Evolutionary conservation across 2,329 filamentous ascomycete species (phyloP), one percentile per base, ranked within the genome.

Genomic region (Verticillium albo-atrum): DNA sequence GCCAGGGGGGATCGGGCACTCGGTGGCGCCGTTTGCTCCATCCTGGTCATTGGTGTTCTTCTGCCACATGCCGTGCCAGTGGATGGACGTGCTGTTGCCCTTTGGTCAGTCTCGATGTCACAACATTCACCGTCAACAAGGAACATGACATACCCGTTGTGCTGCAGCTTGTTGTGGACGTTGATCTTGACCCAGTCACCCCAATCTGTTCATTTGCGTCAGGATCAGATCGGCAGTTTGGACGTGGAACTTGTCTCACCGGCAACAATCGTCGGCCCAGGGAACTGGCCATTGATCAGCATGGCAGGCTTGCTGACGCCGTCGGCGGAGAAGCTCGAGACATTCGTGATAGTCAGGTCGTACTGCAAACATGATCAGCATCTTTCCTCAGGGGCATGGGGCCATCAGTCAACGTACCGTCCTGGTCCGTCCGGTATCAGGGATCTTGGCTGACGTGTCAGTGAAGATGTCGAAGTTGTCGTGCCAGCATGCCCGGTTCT

Each of bases 91-190:
- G 26, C 68, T 69, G 23, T 88, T 88, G 17, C 6, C 10, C n/a
- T 54, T 60, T 47, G 56, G 54, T 32, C 15, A 28, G 25, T 30
- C 42, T 61, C 58, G 56, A 59, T 32, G 35, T 14, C 2, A 15
- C 26, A 30, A 53, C 23, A 17, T 3, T 34, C 3, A n/a, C 7
- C 20, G 3, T n/a, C n/a, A 23, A 20, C 42, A 53, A 53, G 7
- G n/a, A 20, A 62, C 63, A 35, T 42, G 27, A 62, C 63, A 35
- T 42, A 68, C 60, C 72, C 71, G 42, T 71, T 70, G 14, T 65
- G 65, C 6, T 77, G 78, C 3, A 89, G 79, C 10, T 82, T 76
- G 68, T 90, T 90, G 72, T 83, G 77, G 61, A 88, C 79, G 37
- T 84, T 84, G 55, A 88, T 80, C 54, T 86, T 72, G 42, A 77